Conservation (phyloP, 371 early-diverging fungal species). For the Syncephalastrum racemosum region DNA sequence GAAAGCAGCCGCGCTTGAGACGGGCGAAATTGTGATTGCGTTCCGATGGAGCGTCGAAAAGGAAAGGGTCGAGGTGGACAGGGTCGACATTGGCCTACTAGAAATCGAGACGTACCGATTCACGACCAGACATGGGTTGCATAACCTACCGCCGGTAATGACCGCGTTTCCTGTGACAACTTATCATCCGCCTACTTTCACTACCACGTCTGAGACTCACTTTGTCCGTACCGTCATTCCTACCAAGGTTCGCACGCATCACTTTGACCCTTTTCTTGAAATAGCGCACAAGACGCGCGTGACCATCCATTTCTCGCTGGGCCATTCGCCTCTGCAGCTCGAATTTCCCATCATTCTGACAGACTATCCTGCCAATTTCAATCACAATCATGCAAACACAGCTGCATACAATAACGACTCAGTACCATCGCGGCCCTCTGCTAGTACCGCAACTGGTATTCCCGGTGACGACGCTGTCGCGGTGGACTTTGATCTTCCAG, state of each 20-base stretch:
- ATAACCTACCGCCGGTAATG: conserved; percentile 36
- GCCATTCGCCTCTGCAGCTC: conserved; percentile 22
- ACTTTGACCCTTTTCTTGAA: conserved; percentile 44
- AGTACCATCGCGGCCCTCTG: too few species aligned
- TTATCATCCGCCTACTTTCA: conserved; percentile 41
- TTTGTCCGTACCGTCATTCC: conserved; percentile 36
- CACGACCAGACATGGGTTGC: conserved; percentile 38
- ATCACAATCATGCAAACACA: too few species aligned
- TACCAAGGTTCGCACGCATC: conserved; percentile 28
- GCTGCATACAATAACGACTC: too few species aligned
- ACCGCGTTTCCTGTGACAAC: conserved; percentile 33
- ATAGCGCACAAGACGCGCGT: conserved; percentile 36
- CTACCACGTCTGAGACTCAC: conserved; percentile 41
- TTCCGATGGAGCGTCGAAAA: conserved; percentile 49
- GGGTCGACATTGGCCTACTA: conserved; percentile 34
- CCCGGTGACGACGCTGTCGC: conserved; percentile 41
- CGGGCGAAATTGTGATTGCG: conserved; percentile 43
- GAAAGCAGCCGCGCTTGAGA: conserved; percentile 42
- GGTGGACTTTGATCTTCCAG: conserved; percentile 47
- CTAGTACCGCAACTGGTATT: too few species aligned
- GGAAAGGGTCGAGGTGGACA: conserved; percentile 39
- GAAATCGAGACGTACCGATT: conserved; percentile 45
- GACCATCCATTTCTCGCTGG: conserved; percentile 32
- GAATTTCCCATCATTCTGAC: conserved; percentile 48
- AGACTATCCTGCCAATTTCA: conserved; percentile 28